Evolutionary conservation across 305 asterid genomes (phyloP).

Genomic region (Solanum hybrid): DNA sequence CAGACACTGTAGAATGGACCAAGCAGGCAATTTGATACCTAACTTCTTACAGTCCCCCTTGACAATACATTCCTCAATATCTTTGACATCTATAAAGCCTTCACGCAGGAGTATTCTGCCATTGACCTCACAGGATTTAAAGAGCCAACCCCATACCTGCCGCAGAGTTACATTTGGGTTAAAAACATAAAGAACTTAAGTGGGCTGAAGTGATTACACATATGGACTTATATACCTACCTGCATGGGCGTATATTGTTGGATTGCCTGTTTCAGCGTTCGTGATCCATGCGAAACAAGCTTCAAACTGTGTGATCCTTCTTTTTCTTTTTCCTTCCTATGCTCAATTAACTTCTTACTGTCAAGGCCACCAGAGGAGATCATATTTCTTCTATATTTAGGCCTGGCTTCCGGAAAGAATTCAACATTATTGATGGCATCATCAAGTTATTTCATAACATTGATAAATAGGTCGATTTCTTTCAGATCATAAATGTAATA

Average conservation of each 20-base stretch:
- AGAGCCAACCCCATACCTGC: slow-evolving; percentile 89
- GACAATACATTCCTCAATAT: slow-evolving; percentile 55
- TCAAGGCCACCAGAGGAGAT: slow-evolving; percentile 26
- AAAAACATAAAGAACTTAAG: background rate
- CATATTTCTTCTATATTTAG: slow-evolving; percentile 52
- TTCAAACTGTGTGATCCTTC: slow-evolving; percentile 43
- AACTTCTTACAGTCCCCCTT: slow-evolving; percentile 68
- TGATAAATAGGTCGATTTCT: background rate
- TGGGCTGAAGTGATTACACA: background rate
- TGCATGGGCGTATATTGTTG: slow-evolving; percentile 66
- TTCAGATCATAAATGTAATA: background rate
- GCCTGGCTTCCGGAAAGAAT: slow-evolving; percentile 69
- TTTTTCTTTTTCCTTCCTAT: slow-evolving; percentile 33
- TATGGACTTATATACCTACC: slow-evolving; percentile 39
- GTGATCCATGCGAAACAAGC: slow-evolving; percentile 62
- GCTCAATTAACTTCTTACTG: slow-evolving; percentile 31
- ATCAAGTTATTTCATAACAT: background rate
- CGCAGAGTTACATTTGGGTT: slow-evolving; percentile 2
- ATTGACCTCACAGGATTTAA: slow-evolving; percentile 61
- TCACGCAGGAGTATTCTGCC: slow-evolving; percentile 59
- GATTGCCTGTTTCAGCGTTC: slow-evolving; percentile 51
- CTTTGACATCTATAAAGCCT: slow-evolving; percentile 57
- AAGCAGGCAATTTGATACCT: slow-evolving; percentile 71
- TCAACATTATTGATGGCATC: slow-evolving; percentile 11
- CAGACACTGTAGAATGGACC: slow-evolving; percentile 69